Evolutionary conservation across 768 basidiomycete genomes (phyloP), one percentile per base, ranked within the genome.

Genomic region (Russula compacta): DNA sequence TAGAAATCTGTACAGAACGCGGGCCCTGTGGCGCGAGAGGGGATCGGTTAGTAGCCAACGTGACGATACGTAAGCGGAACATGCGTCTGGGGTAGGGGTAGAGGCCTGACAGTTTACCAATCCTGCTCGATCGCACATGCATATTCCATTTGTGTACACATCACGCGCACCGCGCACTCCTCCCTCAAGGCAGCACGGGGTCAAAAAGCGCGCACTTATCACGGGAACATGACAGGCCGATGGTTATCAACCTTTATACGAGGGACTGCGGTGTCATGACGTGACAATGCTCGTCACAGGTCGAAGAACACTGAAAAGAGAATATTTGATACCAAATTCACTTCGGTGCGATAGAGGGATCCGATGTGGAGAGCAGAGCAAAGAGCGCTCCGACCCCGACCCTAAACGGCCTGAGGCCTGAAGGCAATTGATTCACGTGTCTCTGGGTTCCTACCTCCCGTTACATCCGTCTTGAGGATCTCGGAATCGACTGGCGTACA

Each of bases 1-100:
- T 58, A 33, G 61, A 58, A 62, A 42, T 63, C 46, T 38, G 4
- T 24, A 36, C 21, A 58, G 61, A 62, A 61, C 40, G 6, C 6
- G 49, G 24, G 43, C 29, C 60, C 55, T 60, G 59, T 60, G 59
- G 59, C 59, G 46, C 12, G 51, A 12, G 17, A 1, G 43, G 35
- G 43, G 40, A 29, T 1, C 24, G 24, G 24, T 29, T 29, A 29
- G 24, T 29, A 29, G 24, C 24, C 36, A 11, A 39, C n/a, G n/a
- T 44, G 39, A 9, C 5, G 11, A 9, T 48, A 61, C 55, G 60
- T 58, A 58, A 58, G 51, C 46, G 6, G 17, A 33, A 35, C 53
- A 39, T 17, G 50, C 32, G 11, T 48, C 17, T 24, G 44, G 38
- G 46, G 36, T 9, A 29, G 7, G n/a, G 21, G 21, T 1, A 4